A percentile compares a stretch with the other conserved stretches of the same genome.
Evolutionary conservation across 441 rosid species (phyloP).

Genomic region (Euphorbia corollata): DNA sequence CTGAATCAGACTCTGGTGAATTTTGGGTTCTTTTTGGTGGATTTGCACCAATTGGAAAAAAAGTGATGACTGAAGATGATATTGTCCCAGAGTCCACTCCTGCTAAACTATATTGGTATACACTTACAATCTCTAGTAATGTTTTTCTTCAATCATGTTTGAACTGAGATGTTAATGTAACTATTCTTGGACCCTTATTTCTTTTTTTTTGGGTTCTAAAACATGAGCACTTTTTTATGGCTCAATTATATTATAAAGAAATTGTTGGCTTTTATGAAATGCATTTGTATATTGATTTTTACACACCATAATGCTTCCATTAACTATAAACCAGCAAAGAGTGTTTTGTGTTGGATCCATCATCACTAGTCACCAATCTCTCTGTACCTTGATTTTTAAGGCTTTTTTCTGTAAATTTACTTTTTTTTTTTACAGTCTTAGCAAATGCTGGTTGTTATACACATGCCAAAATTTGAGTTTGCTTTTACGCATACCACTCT

Average conservation of each 20-base stretch:
- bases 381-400: too few relatives aligned
- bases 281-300: background rate
- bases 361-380: background rate
- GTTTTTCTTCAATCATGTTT: slow-evolving; percentile 6
- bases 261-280: too few relatives aligned
- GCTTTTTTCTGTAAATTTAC: too few relatives aligned
- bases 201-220: background rate
- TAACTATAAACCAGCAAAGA: background rate
- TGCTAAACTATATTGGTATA: slow-evolving; percentile 78
- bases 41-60: slow-evolving; percentile 94
- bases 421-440: background rate
- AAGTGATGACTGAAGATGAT: slow-evolving; percentile 75
- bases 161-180: background rate
- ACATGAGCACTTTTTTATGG: background rate
- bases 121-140: slow-evolving; percentile 12
- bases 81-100: slow-evolving; percentile 58
- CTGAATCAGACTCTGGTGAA: slow-evolving; percentile 97
- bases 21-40: slow-evolving; percentile 99
- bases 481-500: background rate
- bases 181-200: background rate
- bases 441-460: background rate
- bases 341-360: background rate
- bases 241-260: background rate
- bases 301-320: background rate
- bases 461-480: background rate